These are phyloP conservation scores for Venturia asperata DNA, from an alignment of 2,329 filamentous ascomycete species.

Conservation along the genomic window DNA sequence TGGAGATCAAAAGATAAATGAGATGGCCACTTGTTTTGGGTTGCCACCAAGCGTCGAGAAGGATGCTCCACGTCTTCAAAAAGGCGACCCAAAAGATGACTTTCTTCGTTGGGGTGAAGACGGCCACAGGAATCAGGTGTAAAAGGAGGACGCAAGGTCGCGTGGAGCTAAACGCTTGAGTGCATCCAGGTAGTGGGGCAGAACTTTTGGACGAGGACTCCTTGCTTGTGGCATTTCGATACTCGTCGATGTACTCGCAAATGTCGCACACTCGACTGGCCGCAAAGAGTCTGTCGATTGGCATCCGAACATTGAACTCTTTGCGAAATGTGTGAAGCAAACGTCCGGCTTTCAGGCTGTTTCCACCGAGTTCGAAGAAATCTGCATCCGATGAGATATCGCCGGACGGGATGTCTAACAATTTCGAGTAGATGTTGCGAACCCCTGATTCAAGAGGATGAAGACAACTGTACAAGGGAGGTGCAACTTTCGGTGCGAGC, in stretches of 20 bases:
- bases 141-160: conserved; percentile 43
- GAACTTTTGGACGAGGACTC: conserved; percentile 21
- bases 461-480: conserved; percentile 20
- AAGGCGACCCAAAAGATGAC: conserved; percentile 49
- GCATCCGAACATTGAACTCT: conserved; percentile 43
- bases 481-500: conserved; percentile 26
- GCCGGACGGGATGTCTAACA: conserved; percentile 36
- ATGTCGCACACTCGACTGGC: conserved; percentile 41
- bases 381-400: conserved; percentile 40
- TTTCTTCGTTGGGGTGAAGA: conserved; percentile 47
- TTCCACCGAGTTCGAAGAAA: conserved; percentile 49
- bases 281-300: conserved; percentile 47
- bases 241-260: conserved; percentile 33
- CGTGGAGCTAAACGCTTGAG: conserved; percentile 43
- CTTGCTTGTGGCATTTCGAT: conserved; percentile 21
- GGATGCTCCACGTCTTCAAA: conserved; percentile 39
- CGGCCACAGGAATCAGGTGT: conserved; percentile 44
- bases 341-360: conserved; percentile 48
- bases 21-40: conserved; percentile 40
- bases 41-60: conserved; percentile 37
- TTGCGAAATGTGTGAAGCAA: conserved; percentile 46
- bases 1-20: conserved; percentile 42
- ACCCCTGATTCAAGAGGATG: conserved; percentile 33
- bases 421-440: conserved; percentile 39
- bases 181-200: conserved; percentile 30